Evolutionary conservation across 2,329 filamentous ascomycete species (phyloP), one percentile per base, ranked within the genome.

Genomic region (Sporothrix inflata): DNA sequence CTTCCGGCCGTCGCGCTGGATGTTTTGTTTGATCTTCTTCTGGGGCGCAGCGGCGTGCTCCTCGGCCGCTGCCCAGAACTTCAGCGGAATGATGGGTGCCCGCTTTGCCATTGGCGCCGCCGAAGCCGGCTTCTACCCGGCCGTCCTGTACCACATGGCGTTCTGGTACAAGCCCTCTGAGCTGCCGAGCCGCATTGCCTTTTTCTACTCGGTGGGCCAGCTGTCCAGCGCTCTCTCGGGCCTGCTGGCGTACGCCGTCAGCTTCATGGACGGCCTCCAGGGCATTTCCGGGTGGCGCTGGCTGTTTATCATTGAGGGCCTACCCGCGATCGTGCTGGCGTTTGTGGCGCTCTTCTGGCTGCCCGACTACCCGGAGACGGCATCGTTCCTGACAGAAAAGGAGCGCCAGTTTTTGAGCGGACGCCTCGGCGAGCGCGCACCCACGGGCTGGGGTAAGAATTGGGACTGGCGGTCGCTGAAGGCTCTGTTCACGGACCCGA

Each of bases 291-390:
- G 89, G 1, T 91, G 88, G 88, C 85, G 86, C 11, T 91, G 87
- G 89, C 90, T 90, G 71, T 90, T 90, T 73, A 88, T 92, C 53
- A 85, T 92, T n/a, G 73, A 74, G 80, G 92, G 92, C 0, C 85
- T 94, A 1, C 86, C 85, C 0, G 94, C 92, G 0, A 85, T 93
- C 0, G 49, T 74, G 11, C 38, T 75, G 19, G 63, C 92, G 0
- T 73, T 90, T 4, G 76, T 84, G 0, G 89, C 89, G 0, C 94
- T 91, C 81, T 94, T 89, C 83, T 84, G 90, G 74, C 88, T 97
- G 0, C 87, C 92, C 76, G 93, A 97, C 77, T 97, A 94, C 76
- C 94, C 94, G 0, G 92, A 94, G 74, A 89, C 92, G 30, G 92
- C 93, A 0, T 86, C 76, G 0, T 97, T 97, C 78, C 85, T 97